phyloP scores from a whole-genome alignment of 2,329 filamentous ascomycete genomes.

The Simplicillium aogashimaense region DNA sequence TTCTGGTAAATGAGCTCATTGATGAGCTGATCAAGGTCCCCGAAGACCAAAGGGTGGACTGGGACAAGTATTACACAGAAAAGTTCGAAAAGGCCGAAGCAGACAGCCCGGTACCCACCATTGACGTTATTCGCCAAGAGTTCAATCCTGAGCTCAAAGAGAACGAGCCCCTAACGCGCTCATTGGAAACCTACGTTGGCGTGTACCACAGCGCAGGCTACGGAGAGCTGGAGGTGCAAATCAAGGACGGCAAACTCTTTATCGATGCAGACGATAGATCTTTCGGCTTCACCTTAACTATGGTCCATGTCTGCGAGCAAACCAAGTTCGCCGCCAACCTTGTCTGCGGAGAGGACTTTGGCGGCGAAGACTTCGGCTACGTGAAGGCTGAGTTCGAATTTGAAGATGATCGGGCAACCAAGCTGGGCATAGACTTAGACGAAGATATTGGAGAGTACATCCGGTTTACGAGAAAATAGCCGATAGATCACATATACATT shows the following conservation, averaged over 20 bases:
- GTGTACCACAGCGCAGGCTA: constrained; percentile 13
- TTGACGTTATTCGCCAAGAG: neutral
- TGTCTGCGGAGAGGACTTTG: constrained; percentile 9
- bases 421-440: too few species aligned
- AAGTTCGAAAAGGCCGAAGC: neutral
- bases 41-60: neutral
- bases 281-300: constrained; percentile 13
- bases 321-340: constrained; percentile 8
- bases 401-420: neutral
- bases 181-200: constrained; percentile 1
- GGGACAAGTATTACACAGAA: constrained; percentile 1
- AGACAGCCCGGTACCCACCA: neutral
- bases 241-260: constrained; percentile 9
- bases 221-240: constrained; percentile 11
- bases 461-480: too few species aligned
- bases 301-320: constrained; percentile 11
- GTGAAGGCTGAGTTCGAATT: constrained; percentile 11
- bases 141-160: neutral
- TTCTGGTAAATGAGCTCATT: constrained; percentile 12
- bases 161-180: neutral
- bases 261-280: constrained; percentile 18
- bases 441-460: too few species aligned
- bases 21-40: constrained; percentile 8
- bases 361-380: constrained; percentile 4
- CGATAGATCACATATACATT: too few species aligned